phyloP scores from a whole-genome alignment of 1,284 basidiomycete genomes.

The Entoloma clypeatum region DNA sequence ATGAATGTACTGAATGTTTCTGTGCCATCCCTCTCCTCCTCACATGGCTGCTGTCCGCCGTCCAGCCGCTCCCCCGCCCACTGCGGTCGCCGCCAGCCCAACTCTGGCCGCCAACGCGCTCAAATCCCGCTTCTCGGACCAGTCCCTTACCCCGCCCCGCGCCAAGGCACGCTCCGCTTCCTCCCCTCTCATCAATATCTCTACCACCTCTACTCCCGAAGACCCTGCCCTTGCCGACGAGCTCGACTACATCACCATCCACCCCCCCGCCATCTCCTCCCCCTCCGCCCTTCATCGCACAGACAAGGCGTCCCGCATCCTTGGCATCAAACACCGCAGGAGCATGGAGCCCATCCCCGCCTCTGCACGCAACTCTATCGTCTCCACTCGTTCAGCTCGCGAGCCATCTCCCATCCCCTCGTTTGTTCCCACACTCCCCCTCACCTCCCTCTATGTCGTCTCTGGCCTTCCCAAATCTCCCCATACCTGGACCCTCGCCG shows the following conservation, averaged over 20 bases:
- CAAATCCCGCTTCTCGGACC: conserved; percentile 37
- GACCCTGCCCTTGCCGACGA: conserved; percentile 52
- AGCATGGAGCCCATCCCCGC: conserved; percentile 81
- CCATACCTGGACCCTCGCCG: conserved; percentile 92
- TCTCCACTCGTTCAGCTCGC: conserved; percentile 70
- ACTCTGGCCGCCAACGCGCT: conserved; percentile 29
- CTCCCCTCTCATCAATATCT: conserved; percentile 40
- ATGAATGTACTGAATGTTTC: too few relatives aligned
- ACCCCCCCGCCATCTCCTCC: conserved; percentile 31
- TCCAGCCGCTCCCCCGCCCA: conserved; percentile 5
- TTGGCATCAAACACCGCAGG: conserved; percentile 66
- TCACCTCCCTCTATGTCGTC: conserved; percentile 81
- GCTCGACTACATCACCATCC: conserved; percentile 65
- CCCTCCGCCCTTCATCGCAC: conserved; percentile 26
- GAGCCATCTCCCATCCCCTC: conserved; percentile 45
- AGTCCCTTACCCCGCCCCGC: conserved; percentile 30
- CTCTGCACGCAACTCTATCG: conserved; percentile 66
- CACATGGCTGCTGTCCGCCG: conserved; percentile 25
- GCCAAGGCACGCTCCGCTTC: conserved; percentile 16
- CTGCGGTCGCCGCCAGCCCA: conserved; percentile 30
- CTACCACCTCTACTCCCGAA: conserved; percentile 19
- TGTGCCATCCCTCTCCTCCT: background rate
- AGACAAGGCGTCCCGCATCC: conserved; percentile 68
- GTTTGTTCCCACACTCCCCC: conserved; percentile 63
- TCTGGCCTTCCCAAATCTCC: conserved; percentile 81